phyloP scores from a whole-genome alignment of 1,284 basidiomycete species.

The Boletus sp. region DNA sequence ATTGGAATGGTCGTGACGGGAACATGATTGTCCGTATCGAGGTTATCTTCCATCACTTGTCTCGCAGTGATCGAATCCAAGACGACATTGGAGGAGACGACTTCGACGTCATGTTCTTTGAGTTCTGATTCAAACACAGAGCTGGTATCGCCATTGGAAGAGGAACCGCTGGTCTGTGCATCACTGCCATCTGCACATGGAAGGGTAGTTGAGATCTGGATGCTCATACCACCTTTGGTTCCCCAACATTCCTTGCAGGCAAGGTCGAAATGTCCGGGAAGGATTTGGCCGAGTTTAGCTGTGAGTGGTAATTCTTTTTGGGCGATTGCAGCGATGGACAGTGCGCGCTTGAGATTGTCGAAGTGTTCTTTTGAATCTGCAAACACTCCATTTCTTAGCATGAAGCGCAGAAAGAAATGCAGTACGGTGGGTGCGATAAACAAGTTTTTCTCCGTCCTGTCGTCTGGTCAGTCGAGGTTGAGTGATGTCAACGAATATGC shows the following conservation, averaged over 20 bases:
- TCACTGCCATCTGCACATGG: not conserved
- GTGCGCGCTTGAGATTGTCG: slow-evolving; percentile 29
- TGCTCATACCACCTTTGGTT: slow-evolving; percentile 15
- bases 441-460: slow-evolving; percentile 30
- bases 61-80: slow-evolving; percentile 31
- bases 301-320: slow-evolving; percentile 43
- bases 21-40: slow-evolving; percentile 16
- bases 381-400: slow-evolving; percentile 43
- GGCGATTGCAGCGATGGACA: slow-evolving; percentile 38
- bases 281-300: slow-evolving; percentile 34
- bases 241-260: slow-evolving; percentile 41
- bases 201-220: slow-evolving; percentile 19
- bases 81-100: slow-evolving; percentile 28
- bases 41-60: slow-evolving; percentile 30
- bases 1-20: slow-evolving; percentile 19
- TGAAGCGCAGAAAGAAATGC: slow-evolving; percentile 47
- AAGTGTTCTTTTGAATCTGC: slow-evolving; percentile 23
- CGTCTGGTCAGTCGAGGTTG: not conserved
- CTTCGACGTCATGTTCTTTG: slow-evolving; percentile 19
- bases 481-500: slow-evolving; percentile 4
- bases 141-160: not conserved
- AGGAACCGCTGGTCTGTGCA: not conserved
- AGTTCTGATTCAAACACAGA: slow-evolving; percentile 28
- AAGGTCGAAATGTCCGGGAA: slow-evolving; percentile 40
- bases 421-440: slow-evolving; percentile 41